Conservation (phyloP, 1,139 yeast species). For the Diutina mesorugosa region DNA sequence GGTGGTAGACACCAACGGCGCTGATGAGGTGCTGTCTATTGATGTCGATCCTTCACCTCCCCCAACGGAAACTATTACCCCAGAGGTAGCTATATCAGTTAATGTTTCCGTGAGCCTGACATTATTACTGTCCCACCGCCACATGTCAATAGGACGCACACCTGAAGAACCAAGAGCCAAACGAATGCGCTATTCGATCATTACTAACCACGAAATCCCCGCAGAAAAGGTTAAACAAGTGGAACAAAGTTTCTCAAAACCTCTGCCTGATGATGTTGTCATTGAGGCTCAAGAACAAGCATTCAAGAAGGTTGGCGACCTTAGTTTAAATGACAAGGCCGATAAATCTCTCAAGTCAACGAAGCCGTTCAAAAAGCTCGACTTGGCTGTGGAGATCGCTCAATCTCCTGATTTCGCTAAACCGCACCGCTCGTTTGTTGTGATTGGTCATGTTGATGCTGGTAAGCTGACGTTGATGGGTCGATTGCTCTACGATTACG, state of each 20-base stretch:
- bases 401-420: slow-evolving; percentile 25
- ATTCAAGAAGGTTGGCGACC: slow-evolving; percentile 25
- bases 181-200: neutral
- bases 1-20: neutral
- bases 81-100: neutral
- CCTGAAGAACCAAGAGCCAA: neutral
- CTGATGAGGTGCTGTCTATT: neutral
- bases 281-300: slow-evolving; percentile 47
- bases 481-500: slow-evolving; percentile 65
- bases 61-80: neutral
- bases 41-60: neutral
- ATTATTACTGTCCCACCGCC: neutral
- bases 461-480: slow-evolving; percentile 97
- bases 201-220: slow-evolving; percentile 2
- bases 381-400: slow-evolving; percentile 25
- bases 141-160: neutral
- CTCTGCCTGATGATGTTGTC: slow-evolving; percentile 61
- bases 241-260: neutral
- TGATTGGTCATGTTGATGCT: slow-evolving; percentile 95
- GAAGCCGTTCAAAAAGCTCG: slow-evolving; percentile 28
- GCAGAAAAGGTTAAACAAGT: slow-evolving; percentile 1
- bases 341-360: slow-evolving; percentile 12
- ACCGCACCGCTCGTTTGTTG: slow-evolving; percentile 69
- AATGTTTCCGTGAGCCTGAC: neutral
- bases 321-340: slow-evolving; percentile 3